Conservation (phyloP, 495 filamentous ascomycete species). For the Glarea lozoyensis region DNA sequence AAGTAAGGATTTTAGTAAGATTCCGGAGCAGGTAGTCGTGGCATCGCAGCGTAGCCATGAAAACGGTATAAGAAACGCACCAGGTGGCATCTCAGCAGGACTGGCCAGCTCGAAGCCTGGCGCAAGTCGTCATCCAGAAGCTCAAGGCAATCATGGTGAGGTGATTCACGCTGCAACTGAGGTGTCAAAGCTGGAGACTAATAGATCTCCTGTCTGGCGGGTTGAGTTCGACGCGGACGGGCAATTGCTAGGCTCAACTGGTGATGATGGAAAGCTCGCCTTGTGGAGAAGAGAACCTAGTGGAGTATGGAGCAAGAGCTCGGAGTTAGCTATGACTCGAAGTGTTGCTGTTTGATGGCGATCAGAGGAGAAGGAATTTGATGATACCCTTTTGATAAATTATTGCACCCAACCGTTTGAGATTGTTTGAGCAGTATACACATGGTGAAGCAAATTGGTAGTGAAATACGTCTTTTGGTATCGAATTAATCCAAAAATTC, state of each 20-base stretch:
- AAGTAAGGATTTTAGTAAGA: constrained; percentile 13
- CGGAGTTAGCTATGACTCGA: constrained; percentile 42
- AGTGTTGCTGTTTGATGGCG: constrained; percentile 1
- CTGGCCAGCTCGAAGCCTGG: constrained; percentile 40
- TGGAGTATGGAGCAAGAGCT: constrained; percentile 45
- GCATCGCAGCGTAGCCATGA: constrained; percentile 5
- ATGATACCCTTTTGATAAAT: too few relatives aligned
- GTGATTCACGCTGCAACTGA: constrained; percentile 37
- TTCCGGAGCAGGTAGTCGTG: constrained; percentile 15
- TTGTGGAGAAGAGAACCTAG: constrained; percentile 46
- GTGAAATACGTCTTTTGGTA: too few relatives aligned
- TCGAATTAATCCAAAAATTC: too few relatives aligned
- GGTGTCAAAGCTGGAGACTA: constrained; percentile 42
- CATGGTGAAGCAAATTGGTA: too few relatives aligned
- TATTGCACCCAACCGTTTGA: too few relatives aligned
- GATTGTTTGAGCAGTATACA: too few relatives aligned
- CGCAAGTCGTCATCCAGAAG: constrained; percentile 23
- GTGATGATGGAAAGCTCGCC: constrained; percentile 51
- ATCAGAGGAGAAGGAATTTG: too few relatives aligned
- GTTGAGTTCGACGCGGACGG: constrained; percentile 54
- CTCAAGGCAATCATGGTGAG: constrained; percentile 28
- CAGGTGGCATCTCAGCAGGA: constrained; percentile 50
- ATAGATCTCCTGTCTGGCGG: constrained; percentile 50
- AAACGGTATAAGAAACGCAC: constrained; percentile 17
- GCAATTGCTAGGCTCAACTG: constrained; percentile 47